These are phyloP conservation scores for Porpolomopsis calyptriformis DNA, from an alignment of 768 basidiomycete species.

Conservation along the genomic window DNA sequence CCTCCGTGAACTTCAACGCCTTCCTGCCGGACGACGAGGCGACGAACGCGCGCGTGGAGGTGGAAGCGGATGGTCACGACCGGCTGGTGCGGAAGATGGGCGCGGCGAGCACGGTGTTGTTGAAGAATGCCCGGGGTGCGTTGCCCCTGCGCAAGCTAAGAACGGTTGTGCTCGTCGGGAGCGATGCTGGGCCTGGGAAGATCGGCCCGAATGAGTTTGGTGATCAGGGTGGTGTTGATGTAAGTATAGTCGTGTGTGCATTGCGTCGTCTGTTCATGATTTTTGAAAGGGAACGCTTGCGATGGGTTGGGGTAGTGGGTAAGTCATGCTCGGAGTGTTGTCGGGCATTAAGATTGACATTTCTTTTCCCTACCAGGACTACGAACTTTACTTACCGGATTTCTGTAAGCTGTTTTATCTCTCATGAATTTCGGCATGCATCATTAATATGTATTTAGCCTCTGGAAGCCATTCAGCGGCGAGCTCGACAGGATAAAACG, in stretches of 20 bases:
- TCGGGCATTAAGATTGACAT: background rate
- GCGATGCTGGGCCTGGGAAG: slow-evolving; percentile 50
- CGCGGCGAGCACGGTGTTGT: slow-evolving; percentile 58
- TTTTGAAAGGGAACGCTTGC: slow-evolving; percentile 50
- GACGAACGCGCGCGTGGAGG: slow-evolving; percentile 54
- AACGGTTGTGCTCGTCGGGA: slow-evolving; percentile 52
- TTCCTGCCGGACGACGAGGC: slow-evolving; percentile 40
- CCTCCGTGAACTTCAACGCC: slow-evolving; percentile 61
- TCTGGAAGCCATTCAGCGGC: slow-evolving; percentile 67
- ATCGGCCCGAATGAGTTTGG: slow-evolving; percentile 62
- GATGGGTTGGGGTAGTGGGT: slow-evolving; percentile 89
- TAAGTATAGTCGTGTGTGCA: background rate
- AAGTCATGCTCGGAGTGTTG: slow-evolving; percentile 3
- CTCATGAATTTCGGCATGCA: background rate
- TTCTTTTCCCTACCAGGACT: slow-evolving; percentile 29
- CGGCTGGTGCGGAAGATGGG: slow-evolving; percentile 63
- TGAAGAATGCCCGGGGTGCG: slow-evolving; percentile 56
- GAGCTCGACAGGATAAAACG: slow-evolving; percentile 58
- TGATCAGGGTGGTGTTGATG: slow-evolving; percentile 48
- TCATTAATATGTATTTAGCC: slow-evolving; percentile 33
- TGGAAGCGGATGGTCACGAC: slow-evolving; percentile 60
- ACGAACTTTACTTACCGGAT: slow-evolving; percentile 70
- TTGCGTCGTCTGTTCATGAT: background rate
- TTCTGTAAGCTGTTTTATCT: slow-evolving; percentile 34
- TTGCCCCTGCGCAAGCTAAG: slow-evolving; percentile 50